Percentiles rank a stretch among this genome's conserved stretches.
Evolutionary conservation across 1,284 basidiomycete genomes (phyloP).

Genomic region (Lentinula novae-zelandiae): DNA sequence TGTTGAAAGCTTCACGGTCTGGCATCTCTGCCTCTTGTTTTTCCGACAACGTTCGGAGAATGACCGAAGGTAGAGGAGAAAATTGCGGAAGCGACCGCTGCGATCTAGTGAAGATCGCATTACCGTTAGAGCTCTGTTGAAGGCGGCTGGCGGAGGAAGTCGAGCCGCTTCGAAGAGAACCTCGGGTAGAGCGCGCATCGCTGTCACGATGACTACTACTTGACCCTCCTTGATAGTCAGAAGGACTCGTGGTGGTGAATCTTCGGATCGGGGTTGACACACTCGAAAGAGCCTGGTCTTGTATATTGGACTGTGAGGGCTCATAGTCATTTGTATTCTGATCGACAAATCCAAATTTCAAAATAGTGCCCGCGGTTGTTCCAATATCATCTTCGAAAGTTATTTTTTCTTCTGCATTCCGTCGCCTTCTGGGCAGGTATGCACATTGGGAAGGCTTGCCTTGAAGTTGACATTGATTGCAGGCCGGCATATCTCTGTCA

Average conservation of each 20-base stretch:
- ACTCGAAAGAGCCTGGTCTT: background rate
- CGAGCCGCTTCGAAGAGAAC: background rate
- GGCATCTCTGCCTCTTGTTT: slow-evolving; percentile 61
- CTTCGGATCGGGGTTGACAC: background rate
- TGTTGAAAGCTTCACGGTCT: slow-evolving; percentile 47
- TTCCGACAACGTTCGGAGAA: slow-evolving; percentile 42
- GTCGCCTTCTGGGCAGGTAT: slow-evolving; percentile 65
- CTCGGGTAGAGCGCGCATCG: slow-evolving; percentile 1
- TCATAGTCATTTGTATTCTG: background rate
- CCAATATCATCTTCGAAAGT: slow-evolving; percentile 8
- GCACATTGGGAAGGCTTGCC: slow-evolving; percentile 51
- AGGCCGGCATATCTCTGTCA: slow-evolving; percentile 65
- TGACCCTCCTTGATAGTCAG: slow-evolving; percentile 2
- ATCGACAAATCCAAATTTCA: slow-evolving; percentile 1
- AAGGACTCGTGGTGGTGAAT: background rate
- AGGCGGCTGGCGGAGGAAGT: background rate
- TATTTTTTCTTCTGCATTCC: slow-evolving; percentile 44
- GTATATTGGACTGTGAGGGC: background rate
- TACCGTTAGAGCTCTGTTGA: background rate
- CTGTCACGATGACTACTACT: slow-evolving; percentile 1
- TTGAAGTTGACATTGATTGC: slow-evolving; percentile 51
- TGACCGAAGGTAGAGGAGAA: slow-evolving; percentile 51
- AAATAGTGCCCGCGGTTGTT: slow-evolving; percentile 1
- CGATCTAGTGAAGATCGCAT: slow-evolving; percentile 33
- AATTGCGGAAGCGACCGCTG: slow-evolving; percentile 54